Conservation (phyloP, 257 asterid species). For the Mitragyna speciosa region DNA sequence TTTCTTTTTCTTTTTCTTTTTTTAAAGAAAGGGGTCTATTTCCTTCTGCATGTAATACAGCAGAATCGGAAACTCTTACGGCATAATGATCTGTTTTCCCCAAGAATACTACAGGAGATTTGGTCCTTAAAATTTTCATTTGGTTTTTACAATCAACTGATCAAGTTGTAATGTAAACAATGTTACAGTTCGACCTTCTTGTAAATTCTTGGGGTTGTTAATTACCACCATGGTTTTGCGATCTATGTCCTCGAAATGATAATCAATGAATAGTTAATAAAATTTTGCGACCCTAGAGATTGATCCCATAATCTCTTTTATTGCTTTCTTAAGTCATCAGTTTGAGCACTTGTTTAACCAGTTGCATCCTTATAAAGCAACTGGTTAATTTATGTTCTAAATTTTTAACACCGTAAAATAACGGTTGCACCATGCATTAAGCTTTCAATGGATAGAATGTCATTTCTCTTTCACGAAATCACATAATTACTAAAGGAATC, state of each 20-base stretch:
- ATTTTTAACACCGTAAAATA: not conserved
- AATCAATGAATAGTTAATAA: constrained; percentile 4
- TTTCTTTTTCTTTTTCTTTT: not conserved
- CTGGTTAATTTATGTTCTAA: not conserved
- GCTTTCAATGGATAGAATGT: not conserved
- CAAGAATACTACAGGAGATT: constrained; percentile 16
- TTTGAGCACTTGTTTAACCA: not conserved
- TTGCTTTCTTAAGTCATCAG: not conserved
- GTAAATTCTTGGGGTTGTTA: constrained; percentile 24
- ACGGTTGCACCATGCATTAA: not conserved
- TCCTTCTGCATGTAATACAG: constrained; percentile 44
- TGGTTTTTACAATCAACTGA: not conserved
- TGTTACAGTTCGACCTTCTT: constrained; percentile 22
- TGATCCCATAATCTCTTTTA: not conserved
- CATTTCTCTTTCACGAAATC: not conserved
- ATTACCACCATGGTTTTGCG: constrained; percentile 9
- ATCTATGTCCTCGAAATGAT: constrained; percentile 1
- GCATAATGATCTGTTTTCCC: constrained; percentile 17
- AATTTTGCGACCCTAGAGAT: constrained; percentile 2
- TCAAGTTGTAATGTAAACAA: constrained; percentile 5
- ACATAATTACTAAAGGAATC: not conserved
- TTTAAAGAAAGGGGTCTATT: not conserved
- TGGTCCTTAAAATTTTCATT: not conserved
- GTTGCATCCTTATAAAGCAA: not conserved
- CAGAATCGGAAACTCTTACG: constrained; percentile 31